Percentiles rank a stretch among this genome's conserved stretches.
Evolutionary conservation across 208 protist species (phyloP).

Genomic region (Trypanosoma rangeli): DNA sequence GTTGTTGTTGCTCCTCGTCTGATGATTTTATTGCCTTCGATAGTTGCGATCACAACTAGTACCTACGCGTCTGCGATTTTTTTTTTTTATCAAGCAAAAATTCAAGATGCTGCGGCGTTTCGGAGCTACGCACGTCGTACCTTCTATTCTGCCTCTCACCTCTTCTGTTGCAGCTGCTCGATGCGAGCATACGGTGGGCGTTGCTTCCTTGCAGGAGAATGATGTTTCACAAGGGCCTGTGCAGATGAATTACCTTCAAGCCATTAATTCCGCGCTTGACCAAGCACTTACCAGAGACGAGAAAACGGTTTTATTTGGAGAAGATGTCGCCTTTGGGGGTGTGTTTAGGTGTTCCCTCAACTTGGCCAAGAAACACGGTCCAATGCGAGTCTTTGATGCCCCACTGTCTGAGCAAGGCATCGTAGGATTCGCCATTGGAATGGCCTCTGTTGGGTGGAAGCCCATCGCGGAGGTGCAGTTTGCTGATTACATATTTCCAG

Average conservation of each 20-base stretch:
- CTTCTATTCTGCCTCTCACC: background rate
- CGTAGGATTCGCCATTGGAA: constrained; percentile 97
- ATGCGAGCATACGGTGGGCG: background rate
- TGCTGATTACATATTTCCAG: constrained; percentile 99
- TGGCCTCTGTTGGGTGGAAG: constrained; percentile 80
- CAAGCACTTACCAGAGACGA: constrained; percentile 85
- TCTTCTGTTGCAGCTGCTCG: background rate
- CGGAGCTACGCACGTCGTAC: constrained; percentile 8
- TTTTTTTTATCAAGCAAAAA: background rate
- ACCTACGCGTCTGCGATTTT: background rate
- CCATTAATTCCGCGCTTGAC: constrained; percentile 96
- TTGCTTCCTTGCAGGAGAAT: constrained; percentile 7
- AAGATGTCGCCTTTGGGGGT: constrained; percentile 98
- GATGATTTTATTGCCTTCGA: background rate
- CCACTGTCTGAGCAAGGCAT: constrained; percentile 97
- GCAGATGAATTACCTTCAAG: constrained; percentile 91
- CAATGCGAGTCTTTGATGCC: constrained; percentile 96
- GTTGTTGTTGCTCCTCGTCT: background rate
- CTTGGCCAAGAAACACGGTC: constrained; percentile 85
- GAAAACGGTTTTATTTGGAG: constrained; percentile 93
- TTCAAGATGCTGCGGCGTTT: constrained; percentile 1
- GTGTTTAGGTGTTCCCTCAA: constrained; percentile 95
- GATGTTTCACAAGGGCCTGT: constrained; percentile 46
- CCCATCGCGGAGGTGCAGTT: constrained; percentile 99
- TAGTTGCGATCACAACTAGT: background rate